Evolutionary conservation across 441 rosid genomes (phyloP), one percentile per base, ranked within the genome.

Genomic region (Geranium incanum): DNA sequence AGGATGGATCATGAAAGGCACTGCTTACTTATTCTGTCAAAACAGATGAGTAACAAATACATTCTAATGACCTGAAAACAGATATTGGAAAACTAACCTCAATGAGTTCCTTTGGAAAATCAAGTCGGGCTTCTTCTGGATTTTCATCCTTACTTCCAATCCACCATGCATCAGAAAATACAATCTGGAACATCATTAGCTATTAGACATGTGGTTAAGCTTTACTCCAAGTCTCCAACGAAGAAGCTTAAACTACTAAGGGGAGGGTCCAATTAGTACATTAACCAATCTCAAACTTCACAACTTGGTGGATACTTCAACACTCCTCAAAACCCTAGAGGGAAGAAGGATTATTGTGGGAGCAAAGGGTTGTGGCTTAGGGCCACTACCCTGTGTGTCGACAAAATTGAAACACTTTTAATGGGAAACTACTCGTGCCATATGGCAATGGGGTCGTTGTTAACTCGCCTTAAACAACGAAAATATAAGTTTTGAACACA

Each of bases 131-230:
- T 85, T 94, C 97, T 38, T 88, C 89, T 0, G 93, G 97, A 71
- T 92, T 94, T n/a, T 94, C 90, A 28, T 90, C 95, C 79, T 86
- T 84, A 23, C 80, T 90, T 48, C 99, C 99, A 81, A 94, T 88
- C 99, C 97, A 94, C 95, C 97, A 90, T 67, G 87, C 92, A 66
- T 94, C 97, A 73, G 99, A 86, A 81, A 92, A 94, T 59, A 89
- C 92, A 86, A 94, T 84, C 98, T 91, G 78, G 21, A 60, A 69
- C 21, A 78, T 77, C 68, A 64, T 9, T 23, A 66, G 66, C n/a
- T 60, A 64, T 8, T 12, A 19, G 72, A 70, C 63, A 13, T 45
- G 12, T 6, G n/a, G n/a, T 45, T 45, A 45, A 45, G 48, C 9
- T 41, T 41, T 41, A 41, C 48, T 11, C 7, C 48, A 41, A 45